Percentiles rank a stretch among this genome's conserved stretches.
Conservation (phyloP, 1,284 basidiomycete species). For the Marasmius fiardii region DNA sequence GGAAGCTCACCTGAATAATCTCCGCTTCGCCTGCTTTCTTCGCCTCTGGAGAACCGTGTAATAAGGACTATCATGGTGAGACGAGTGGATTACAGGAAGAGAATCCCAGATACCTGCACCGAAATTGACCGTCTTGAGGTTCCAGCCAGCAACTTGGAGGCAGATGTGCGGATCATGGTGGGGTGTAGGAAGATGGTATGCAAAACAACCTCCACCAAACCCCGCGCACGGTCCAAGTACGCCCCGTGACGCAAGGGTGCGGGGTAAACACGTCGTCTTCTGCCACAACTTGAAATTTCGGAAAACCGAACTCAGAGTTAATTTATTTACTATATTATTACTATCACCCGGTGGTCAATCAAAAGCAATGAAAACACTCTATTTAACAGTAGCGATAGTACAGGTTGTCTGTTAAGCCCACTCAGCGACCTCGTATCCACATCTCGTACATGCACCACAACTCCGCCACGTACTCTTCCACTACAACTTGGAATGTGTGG, state of each 20-base stretch:
- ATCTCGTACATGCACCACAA: conserved; percentile 47
- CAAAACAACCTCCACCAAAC: too few relatives aligned
- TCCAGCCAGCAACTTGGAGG: conserved; percentile 21
- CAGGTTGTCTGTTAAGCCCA: neutral
- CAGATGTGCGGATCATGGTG: conserved; percentile 22
- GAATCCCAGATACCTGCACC: conserved; percentile 48
- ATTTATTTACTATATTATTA: too few relatives aligned
- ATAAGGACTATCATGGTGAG: conserved; percentile 39
- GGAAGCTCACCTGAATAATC: conserved; percentile 44
- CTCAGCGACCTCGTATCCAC: conserved; percentile 32
- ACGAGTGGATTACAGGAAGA: conserved; percentile 4
- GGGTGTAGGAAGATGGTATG: neutral
- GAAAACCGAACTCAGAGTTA: too few relatives aligned
- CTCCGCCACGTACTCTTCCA: conserved; percentile 25
- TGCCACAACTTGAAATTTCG: too few relatives aligned
- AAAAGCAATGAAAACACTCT: too few relatives aligned
- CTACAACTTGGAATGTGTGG: conserved; percentile 28
- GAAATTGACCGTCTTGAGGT: conserved; percentile 48
- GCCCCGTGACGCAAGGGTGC: too few relatives aligned
- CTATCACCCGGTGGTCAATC: too few relatives aligned
- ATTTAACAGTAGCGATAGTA: neutral
- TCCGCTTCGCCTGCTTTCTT: conserved; percentile 78
- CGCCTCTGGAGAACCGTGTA: conserved; percentile 82
- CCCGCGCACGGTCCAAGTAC: too few relatives aligned
- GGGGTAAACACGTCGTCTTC: too few relatives aligned